Evolutionary conservation across 1,139 yeast species (phyloP).

Genomic region (Hyphopichia khmerensis): DNA sequence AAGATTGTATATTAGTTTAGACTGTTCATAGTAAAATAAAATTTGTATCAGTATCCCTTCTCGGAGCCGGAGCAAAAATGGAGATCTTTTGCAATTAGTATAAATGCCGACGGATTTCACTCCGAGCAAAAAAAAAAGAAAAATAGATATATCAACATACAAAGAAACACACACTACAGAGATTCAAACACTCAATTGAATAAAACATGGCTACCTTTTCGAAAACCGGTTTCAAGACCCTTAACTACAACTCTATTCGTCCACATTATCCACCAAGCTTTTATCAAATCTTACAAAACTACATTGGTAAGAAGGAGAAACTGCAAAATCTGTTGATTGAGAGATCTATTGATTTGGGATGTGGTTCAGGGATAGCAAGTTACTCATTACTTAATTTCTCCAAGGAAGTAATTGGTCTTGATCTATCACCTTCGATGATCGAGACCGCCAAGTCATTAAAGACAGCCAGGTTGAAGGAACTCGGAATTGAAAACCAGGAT

Average conservation of each 20-base stretch:
- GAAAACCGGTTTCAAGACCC: slow-evolving; percentile 54
- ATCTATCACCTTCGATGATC: slow-evolving; percentile 34
- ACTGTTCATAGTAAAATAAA: too few relatives aligned
- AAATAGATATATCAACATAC: too few relatives aligned
- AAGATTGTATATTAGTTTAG: too few relatives aligned
- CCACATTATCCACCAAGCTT: slow-evolving; percentile 65
- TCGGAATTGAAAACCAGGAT: slow-evolving; percentile 24
- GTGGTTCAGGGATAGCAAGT: slow-evolving; percentile 44
- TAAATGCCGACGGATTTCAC: too few relatives aligned
- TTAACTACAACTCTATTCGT: slow-evolving; percentile 58
- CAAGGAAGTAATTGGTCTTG: slow-evolving; percentile 32
- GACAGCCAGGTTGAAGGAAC: slow-evolving; percentile 16
- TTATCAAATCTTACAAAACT: slow-evolving; percentile 40
- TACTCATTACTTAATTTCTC: slow-evolving; percentile 35
- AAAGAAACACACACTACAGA: too few relatives aligned
- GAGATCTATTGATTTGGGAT: slow-evolving; percentile 35
- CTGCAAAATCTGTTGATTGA: slow-evolving; percentile 19
- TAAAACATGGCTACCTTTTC: slow-evolving; percentile 64
- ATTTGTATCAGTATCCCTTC: too few relatives aligned
- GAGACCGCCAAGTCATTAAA: slow-evolving; percentile 31
- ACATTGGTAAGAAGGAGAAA: slow-evolving; percentile 15
- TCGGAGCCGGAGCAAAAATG: too few relatives aligned
- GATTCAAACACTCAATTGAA: too few relatives aligned
- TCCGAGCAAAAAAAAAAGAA: too few relatives aligned
- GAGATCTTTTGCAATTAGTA: too few relatives aligned